A percentile compares a stretch with the other conserved stretches of the same genome.
These are phyloP conservation scores for Scleroderma citrinum DNA, from an alignment of 768 basidiomycete genomes.

Conservation along the genomic window DNA sequence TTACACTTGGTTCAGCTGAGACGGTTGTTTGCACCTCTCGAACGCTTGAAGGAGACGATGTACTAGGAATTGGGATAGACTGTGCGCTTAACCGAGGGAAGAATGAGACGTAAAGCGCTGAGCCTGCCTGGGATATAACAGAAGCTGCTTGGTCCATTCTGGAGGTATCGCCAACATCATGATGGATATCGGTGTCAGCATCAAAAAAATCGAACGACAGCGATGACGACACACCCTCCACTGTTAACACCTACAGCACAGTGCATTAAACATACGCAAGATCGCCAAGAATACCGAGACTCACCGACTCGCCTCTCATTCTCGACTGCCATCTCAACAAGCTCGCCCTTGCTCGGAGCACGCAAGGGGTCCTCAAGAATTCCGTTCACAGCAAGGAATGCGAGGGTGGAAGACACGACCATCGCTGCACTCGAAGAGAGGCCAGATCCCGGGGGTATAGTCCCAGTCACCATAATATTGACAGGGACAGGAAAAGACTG, in stretches of 20 bases:
- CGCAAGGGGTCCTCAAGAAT: conserved; percentile 34
- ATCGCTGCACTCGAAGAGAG: conserved; percentile 86
- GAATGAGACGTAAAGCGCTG: conserved; percentile 78
- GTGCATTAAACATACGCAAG: background rate
- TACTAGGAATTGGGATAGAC: conserved; percentile 54
- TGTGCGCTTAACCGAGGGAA: conserved; percentile 65
- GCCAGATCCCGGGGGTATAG: conserved; percentile 83
- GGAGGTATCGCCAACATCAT: background rate
- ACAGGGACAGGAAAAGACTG: conserved; percentile 45
- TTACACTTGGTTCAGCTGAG: too few species aligned
- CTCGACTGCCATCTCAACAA: conserved; percentile 76
- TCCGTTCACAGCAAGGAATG: conserved; percentile 73
- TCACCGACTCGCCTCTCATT: conserved; percentile 79
- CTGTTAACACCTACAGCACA: conserved; percentile 54
- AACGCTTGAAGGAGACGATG: conserved; percentile 22
- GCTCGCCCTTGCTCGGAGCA: conserved; percentile 49
- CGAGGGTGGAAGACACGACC: conserved; percentile 81
- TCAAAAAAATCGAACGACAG: background rate
- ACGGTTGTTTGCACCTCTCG: conserved; percentile 7
- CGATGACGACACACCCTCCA: conserved; percentile 51
- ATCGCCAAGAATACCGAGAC: conserved; percentile 4
- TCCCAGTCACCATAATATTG: conserved; percentile 74
- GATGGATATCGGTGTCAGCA: background rate
- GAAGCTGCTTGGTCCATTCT: conserved; percentile 93
- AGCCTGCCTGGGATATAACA: conserved; percentile 63